Base-by-base conservation (phyloP, 305 asterid genomes). In the Fraxinus velutina region DNA sequence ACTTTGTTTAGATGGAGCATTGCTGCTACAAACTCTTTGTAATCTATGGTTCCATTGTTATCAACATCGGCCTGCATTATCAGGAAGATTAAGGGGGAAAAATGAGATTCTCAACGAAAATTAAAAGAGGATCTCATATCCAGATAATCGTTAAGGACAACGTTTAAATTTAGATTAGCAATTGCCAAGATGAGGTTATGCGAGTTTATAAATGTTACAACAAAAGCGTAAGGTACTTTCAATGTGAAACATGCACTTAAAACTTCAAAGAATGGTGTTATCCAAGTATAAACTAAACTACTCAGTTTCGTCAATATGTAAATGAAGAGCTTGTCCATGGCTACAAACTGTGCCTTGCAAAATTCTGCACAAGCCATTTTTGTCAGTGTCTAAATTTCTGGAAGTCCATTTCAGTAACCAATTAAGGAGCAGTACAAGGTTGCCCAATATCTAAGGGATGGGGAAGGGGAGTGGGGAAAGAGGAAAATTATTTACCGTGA, bases 1-100 rank as follows among this genome's bases (percentile, higher is more conserved):
- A 66, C 36, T 66, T 66, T 66, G 36, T 66, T 66, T 27, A 66
- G 73, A n/a, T 66, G 73, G 73, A 66, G 73, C 73, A 66, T 66
- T 66, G 73, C 73, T 9, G 73, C 36, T 29, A 29, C 73, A 21
- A 66, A 66, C 73, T 66, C 73, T 19, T 66, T 66, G 36, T 66
- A 27, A 66, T 66, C 73, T 66, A 66, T 66, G 73, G 73, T 66
- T 29, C 73, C 73, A 66, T 34, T 66, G 19, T 66, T 66, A 66
- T 66, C 37, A 29, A 66, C 34, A 10, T 66, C 73, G 0, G 73
- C 73, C 73, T 66, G 19, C 73, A 27, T 66, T 24, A 66, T 66
- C 19, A 60, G 13, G 70, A 19, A 60, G 22, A 52, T 52, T n/a
- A n/a, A 52, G 66, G 33, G 0, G 0, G 32, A 1, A 66, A 66